Percentiles rank a stretch among this genome's conserved stretches.
These are phyloP conservation scores for Phialophora verrucosa DNA, from an alignment of 2,329 filamentous ascomycete species.

Conservation along the genomic window DNA sequence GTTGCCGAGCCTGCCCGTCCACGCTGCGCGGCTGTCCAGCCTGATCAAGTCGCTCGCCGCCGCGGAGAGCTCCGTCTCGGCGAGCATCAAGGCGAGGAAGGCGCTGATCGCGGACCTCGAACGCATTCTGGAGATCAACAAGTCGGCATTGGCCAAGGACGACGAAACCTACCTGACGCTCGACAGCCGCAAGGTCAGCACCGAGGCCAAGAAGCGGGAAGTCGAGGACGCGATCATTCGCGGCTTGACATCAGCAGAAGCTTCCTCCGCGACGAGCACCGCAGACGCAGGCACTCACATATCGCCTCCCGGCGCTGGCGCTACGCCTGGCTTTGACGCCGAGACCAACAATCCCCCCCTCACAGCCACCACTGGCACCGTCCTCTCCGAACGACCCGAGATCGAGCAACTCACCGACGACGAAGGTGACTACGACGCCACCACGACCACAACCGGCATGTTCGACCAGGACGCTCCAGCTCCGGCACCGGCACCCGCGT, in stretches of 20 bases:
- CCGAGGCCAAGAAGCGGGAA: constrained; percentile 82
- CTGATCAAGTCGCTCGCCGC: constrained; percentile 87
- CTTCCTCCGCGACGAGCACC: constrained; percentile 53
- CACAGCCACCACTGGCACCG: constrained; percentile 12
- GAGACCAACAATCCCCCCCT: constrained; percentile 16
- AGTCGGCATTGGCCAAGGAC: constrained; percentile 71
- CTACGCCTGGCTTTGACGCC: constrained; percentile 41
- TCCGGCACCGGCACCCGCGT: background rate
- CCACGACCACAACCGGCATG: background rate
- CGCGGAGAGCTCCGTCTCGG: constrained; percentile 85
- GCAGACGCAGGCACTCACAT: background rate
- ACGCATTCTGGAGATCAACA: constrained; percentile 77
- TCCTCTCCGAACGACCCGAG: constrained; percentile 33
- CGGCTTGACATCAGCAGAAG: constrained; percentile 69
- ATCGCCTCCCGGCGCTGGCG: constrained; percentile 19
- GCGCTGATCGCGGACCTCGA: constrained; percentile 80
- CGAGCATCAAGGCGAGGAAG: constrained; percentile 84
- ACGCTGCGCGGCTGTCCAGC: constrained; percentile 85
- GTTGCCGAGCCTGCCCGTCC: constrained; percentile 82
- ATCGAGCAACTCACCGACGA: constrained; percentile 40
- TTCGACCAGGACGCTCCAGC: constrained; percentile 11
- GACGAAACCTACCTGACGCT: constrained; percentile 70
- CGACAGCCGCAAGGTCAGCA: constrained; percentile 68
- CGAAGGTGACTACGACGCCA: constrained; percentile 8
- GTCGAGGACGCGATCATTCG: constrained; percentile 92